phyloP scores from a whole-genome alignment of 176 grass and related monocot genomes.

The Carex parvula region DNA sequence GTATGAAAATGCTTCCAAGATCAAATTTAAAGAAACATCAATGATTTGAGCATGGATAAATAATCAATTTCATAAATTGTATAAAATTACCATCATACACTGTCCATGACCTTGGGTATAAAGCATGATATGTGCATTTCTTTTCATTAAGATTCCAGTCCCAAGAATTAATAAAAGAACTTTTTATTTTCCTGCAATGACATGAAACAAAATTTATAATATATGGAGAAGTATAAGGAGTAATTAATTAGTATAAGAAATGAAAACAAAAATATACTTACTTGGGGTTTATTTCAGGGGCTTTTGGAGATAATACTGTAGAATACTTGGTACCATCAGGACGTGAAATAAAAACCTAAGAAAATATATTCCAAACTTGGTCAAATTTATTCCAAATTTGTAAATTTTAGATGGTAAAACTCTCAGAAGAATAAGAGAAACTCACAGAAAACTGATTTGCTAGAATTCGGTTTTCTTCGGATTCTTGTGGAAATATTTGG shows the following conservation, averaged over 20 bases:
- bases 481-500: slow-evolving; percentile 70
- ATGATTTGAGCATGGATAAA: neutral
- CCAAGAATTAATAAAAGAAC: slow-evolving; percentile 64
- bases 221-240: neutral
- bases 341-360: slow-evolving; percentile 65
- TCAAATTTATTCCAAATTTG: slow-evolving; percentile 6
- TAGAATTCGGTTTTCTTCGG: slow-evolving; percentile 64
- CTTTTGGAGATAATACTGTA: slow-evolving; percentile 56
- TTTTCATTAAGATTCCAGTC: slow-evolving; percentile 86
- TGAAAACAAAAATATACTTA: slow-evolving; percentile 16
- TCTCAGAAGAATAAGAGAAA: neutral
- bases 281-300: slow-evolving; percentile 45
- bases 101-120: slow-evolving; percentile 92
- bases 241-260: neutral
- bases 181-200: slow-evolving; percentile 47
- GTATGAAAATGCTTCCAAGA: too few species aligned
- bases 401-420: neutral
- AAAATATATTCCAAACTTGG: slow-evolving; percentile 1
- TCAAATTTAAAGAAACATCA: neutral
- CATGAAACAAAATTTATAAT: neutral
- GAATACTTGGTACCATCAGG: slow-evolving; percentile 60
- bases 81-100: slow-evolving; percentile 66
- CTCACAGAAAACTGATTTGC: slow-evolving; percentile 96
- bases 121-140: slow-evolving; percentile 64
- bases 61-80: neutral